A percentile compares a stretch with the other conserved stretches of the same genome.
These are phyloP conservation scores for Neurospora sp. DNA, from an alignment of 495 filamentous ascomycete genomes.

Conservation along the genomic window DNA sequence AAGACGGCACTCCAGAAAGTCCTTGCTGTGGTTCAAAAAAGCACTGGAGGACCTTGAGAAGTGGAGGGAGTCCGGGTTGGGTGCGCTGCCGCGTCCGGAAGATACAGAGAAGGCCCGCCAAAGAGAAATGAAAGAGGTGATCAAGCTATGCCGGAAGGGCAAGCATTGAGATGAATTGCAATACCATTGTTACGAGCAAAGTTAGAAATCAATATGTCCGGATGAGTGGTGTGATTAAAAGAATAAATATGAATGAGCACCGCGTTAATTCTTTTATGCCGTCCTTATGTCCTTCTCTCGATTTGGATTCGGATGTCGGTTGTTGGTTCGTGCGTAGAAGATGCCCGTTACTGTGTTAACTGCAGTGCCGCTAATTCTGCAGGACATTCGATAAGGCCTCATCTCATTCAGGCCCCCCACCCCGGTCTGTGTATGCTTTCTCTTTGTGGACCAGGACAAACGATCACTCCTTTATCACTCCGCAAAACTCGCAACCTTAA, in stretches of 20 bases:
- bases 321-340: no score
- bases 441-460: no score
- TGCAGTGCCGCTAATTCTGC: no score
- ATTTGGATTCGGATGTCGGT: no score
- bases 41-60: not conserved
- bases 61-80: not conserved
- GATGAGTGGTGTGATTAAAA: not conserved
- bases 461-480: no score
- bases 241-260: not conserved
- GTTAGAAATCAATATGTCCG: not conserved
- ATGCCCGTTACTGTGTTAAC: no score
- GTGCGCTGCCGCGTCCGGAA: not conserved
- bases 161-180: not conserved
- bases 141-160: not conserved
- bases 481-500: no score
- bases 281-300: no score
- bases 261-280: not conserved
- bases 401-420: no score
- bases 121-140: not conserved
- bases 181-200: not conserved
- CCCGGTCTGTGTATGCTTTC: no score
- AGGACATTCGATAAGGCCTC: no score
- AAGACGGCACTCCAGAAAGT: not conserved
- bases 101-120: not conserved
- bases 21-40: not conserved